Base-by-base conservation (phyloP, 129 eudicot species). In the Flaveria trinervia region DNA sequence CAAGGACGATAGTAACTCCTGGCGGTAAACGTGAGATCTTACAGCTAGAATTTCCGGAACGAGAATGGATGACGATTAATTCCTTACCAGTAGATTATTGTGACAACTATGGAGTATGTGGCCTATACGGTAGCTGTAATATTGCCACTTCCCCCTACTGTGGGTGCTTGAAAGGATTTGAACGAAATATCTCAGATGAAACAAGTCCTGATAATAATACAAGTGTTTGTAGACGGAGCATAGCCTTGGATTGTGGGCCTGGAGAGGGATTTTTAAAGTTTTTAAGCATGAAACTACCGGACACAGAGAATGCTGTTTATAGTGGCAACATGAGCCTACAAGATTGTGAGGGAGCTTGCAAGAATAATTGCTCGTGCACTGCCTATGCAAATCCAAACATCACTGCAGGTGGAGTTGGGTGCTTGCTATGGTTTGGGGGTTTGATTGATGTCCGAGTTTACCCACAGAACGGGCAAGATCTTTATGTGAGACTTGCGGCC, bases 351-450 rank as follows among this genome's bases (percentile, higher is more conserved):
- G 17, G 14, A 3, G 71, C 71, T 57, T 78, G 82, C 82, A 78
- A 59, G 64, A 70, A 46, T 33, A 78, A 57, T 20, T 69, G 82
- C 52, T 71, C 75, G 3, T 83, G 86, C 75, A 57, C 68, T 4
- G 84, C 80, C 14, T 83, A 83, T 22, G 69, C 83, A 15, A 43
- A 57, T 51, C 78, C 82, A 17, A 70, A 80, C 73, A 80, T 83
- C 39, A 68, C 73, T 23, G 45, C 67, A 16, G 74, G 74, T 39
- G 87, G 87, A 23, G 73, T 68, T 54, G 92, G 96, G 25, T 87
- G 96, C 81, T 57, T 87, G 79, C 43, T 73, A 36, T 90, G 81
- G 81, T 77, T 54, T 54, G 81, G 30, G 30, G 81, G 11, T 7
- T 68, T 77, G 68, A 22, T 77, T 77, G 81, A 77, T 23, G 56